These are phyloP conservation scores for Leptodermis oblonga DNA, from an alignment of 257 asterid species.

Conservation along the genomic window DNA sequence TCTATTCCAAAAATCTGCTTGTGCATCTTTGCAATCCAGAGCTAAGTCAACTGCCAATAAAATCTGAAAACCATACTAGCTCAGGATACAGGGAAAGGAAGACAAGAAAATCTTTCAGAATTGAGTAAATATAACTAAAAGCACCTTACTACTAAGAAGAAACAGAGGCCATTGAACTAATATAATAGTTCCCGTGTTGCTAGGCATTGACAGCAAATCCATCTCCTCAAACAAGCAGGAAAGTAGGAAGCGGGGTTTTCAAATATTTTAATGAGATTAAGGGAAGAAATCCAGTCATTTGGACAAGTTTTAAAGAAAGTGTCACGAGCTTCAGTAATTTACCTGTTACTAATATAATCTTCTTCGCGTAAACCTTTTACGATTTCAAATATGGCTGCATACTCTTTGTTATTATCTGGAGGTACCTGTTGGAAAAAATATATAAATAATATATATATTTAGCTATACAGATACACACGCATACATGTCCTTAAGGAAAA, in stretches of 20 bases:
- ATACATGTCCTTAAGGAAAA: no score
- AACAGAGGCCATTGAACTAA: conserved; percentile 99
- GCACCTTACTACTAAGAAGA: conserved; percentile 94
- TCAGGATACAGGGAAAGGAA: conserved; percentile 11
- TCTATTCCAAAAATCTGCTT: conserved; percentile 85
- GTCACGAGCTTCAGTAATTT: conserved; percentile 21
- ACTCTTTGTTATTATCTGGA: conserved; percentile 60
- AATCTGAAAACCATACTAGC: conserved; percentile 52
- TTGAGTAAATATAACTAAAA: conserved; percentile 16
- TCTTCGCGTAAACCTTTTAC: conserved; percentile 95
- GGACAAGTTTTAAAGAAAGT: not conserved
- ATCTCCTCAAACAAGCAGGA: conserved; percentile 55
- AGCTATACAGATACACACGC: no score
- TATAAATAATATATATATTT: no score
- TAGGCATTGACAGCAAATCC: conserved; percentile 98
- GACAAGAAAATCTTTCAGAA: conserved; percentile 4
- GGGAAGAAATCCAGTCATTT: not conserved
- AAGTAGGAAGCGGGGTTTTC: not conserved
- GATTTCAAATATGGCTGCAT: conserved; percentile 84
- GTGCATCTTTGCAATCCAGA: conserved; percentile 93
- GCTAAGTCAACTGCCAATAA: conserved; percentile 94
- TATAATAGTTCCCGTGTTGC: conserved; percentile 81
- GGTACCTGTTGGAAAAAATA: conserved; percentile 35
- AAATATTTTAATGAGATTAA: conserved; percentile 2
- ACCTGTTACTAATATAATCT: conserved; percentile 93